Conservation (phyloP, 371 early-diverging fungal genomes). For the Ordospora pajunii region DNA sequence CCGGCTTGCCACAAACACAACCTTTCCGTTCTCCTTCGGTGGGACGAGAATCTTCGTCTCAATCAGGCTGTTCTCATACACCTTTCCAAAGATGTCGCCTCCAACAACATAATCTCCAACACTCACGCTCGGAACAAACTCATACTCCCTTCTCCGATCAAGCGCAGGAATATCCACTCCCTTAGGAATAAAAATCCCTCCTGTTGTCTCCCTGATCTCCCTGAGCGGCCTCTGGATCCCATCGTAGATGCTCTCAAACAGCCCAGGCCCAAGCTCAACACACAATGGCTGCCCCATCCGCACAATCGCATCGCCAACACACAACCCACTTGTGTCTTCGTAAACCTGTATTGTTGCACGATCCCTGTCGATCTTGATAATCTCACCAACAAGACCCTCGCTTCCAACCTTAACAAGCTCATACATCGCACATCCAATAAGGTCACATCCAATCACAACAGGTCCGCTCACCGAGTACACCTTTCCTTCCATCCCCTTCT, state of each 20-base stretch:
- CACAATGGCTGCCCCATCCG: constrained; percentile 92
- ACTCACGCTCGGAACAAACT: constrained; percentile 75
- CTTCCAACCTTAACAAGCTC: constrained; percentile 98
- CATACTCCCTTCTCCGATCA: constrained; percentile 78
- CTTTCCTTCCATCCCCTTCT: constrained; percentile 75
- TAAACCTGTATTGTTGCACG: constrained; percentile 98
- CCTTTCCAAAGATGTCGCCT: constrained; percentile 89
- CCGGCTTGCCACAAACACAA: constrained; percentile 82
- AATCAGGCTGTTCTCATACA: constrained; percentile 88
- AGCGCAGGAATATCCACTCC: constrained; percentile 91
- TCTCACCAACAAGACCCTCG: constrained; percentile 91
- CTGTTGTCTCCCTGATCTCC: constrained; percentile 78
- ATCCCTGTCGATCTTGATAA: constrained; percentile 95
- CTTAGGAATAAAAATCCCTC: constrained; percentile 95
- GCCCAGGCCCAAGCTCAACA: constrained; percentile 96
- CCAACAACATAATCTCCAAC: constrained; percentile 89
- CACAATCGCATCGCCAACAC: constrained; percentile 93
- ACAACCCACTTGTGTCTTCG: constrained; percentile 98
- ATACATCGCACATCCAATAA: constrained; percentile 96
- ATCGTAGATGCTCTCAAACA: constrained; percentile 95
- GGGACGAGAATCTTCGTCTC: constrained; percentile 79
- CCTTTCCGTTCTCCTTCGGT: constrained; percentile 80
- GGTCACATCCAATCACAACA: constrained; percentile 93
- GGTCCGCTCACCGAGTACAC: constrained; percentile 96
- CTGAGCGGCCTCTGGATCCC: constrained; percentile 98